Evolutionary conservation across 2,329 filamentous ascomycete species (phyloP), one percentile per base, ranked within the genome.

Genomic region (Scleromitrula shiraiana): DNA sequence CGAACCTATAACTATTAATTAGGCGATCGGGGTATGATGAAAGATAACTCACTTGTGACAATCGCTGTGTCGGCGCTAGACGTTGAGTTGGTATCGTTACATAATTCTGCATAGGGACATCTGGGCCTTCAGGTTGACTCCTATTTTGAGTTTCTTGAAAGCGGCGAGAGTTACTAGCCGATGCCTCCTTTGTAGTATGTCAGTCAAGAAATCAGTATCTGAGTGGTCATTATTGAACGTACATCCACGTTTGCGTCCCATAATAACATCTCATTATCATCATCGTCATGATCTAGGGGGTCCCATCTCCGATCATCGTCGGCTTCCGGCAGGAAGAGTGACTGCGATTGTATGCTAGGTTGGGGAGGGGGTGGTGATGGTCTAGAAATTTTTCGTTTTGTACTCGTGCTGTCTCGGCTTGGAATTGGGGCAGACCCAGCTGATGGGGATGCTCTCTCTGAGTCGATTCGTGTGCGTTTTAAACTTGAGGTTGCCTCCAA

Each of bases 291-390:
- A 44, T 78, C 75, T 2, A 84, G 72, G 2, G 85, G 85, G 54
- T 88, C 83, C 85, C 86, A 91, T 46, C 72, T 69, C 37, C 75
- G 72, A 53, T 88, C 83, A 20, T 88, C 83, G 24, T 87, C 80
- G 7, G 65, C 71, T 49, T 74, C 71, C 2, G 73, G 70, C n/a
- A 89, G 74, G 58, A 90, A 89, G 5, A 90, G 69, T 42, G 81
- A 82, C 46, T 88, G 80, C 0, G 80, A 76, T 50, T 80, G 73
- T 39, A 79, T 69, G 20, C 77, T 80, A 12, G 78, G 71, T 12
- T 75, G 71, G 14, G 76, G 74, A 2, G 74, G 73, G 26, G 70
- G 68, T 48, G 77, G 76, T 2, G 74, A 75, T 14, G 75, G 74
- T n/a, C 74, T 68, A 33, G 61, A 58, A 39, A 61, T 37, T 62